Conservation (phyloP, 768 basidiomycete species). For the Tricholoma sp. region DNA sequence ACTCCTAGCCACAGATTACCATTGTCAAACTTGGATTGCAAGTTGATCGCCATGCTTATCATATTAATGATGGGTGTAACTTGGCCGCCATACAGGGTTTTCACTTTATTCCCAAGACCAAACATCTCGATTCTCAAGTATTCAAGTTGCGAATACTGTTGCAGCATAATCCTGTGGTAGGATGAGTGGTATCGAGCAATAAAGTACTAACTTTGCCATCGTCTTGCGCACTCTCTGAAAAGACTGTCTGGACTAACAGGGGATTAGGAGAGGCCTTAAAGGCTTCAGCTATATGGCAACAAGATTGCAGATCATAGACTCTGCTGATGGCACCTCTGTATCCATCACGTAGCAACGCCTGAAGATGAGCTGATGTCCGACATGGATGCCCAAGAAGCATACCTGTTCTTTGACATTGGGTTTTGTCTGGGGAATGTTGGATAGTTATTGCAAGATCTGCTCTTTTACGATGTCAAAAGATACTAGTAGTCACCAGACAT, state of each 20-base stretch:
- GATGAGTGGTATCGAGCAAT: constrained; percentile 1
- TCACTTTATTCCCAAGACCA: no score
- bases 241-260: background rate
- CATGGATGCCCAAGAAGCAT: constrained; percentile 1
- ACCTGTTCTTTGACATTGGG: background rate
- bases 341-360: constrained; percentile 8
- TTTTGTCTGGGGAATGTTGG: background rate
- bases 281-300: background rate
- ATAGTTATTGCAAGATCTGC: background rate
- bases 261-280: background rate
- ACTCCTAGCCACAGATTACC: no score
- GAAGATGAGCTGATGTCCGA: background rate
- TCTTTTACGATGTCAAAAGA: constrained; percentile 1
- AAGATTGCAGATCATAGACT: background rate
- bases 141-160: no score
- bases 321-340: no score
- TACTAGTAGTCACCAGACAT: background rate
- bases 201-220: background rate
- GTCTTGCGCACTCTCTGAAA: background rate
- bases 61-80: no score
- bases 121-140: no score
- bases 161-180: no score
- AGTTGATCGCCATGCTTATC: no score
- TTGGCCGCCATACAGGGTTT: no score
- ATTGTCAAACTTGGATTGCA: no score